Percentiles rank a stretch among this genome's conserved stretches.
Evolutionary conservation across 2,329 filamentous ascomycete genomes (phyloP).

Genomic region (Fusarium sarcochroum): DNA sequence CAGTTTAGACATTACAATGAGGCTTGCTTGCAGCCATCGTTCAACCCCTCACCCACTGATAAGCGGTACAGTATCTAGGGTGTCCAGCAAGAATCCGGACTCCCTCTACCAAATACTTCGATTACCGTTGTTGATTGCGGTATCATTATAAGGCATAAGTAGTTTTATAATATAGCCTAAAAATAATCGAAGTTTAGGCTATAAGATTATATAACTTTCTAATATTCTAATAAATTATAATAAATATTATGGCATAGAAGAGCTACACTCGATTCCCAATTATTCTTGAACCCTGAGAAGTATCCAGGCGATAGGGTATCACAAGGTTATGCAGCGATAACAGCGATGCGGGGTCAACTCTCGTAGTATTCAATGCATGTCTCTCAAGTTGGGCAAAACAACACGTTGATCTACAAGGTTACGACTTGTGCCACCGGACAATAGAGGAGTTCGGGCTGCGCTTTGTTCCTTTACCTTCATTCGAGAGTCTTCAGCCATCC

Average conservation of each 20-base stretch:
- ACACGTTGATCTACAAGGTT: constrained; percentile 31
- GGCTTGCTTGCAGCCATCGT: constrained; percentile 14
- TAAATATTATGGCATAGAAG: too few species aligned
- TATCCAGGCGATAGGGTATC: constrained; percentile 7
- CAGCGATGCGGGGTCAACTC: constrained; percentile 32
- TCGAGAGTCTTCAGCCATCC: neutral
- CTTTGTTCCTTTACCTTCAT: constrained; percentile 3
- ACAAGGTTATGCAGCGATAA: constrained; percentile 16
- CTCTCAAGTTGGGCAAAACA: constrained; percentile 18
- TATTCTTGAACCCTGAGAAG: too few species aligned
- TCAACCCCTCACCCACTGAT: constrained; percentile 35
- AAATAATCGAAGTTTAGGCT: too few species aligned
- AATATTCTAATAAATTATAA: too few species aligned
- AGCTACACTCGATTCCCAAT: too few species aligned
- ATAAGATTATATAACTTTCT: too few species aligned
- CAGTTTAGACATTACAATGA: neutral
- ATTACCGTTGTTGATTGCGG: too few species aligned
- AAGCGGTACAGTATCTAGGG: constrained; percentile 22
- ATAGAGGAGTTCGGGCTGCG: neutral
- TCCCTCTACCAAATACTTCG: too few species aligned
- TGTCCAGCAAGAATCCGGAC: too few species aligned
- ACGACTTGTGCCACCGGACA: constrained; percentile 10
- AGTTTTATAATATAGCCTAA: too few species aligned
- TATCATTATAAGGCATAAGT: too few species aligned
- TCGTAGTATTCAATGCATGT: constrained; percentile 16